Base-by-base conservation (phyloP, 2,329 filamentous ascomycete genomes). In the Rutstroemia sydowiana region DNA sequence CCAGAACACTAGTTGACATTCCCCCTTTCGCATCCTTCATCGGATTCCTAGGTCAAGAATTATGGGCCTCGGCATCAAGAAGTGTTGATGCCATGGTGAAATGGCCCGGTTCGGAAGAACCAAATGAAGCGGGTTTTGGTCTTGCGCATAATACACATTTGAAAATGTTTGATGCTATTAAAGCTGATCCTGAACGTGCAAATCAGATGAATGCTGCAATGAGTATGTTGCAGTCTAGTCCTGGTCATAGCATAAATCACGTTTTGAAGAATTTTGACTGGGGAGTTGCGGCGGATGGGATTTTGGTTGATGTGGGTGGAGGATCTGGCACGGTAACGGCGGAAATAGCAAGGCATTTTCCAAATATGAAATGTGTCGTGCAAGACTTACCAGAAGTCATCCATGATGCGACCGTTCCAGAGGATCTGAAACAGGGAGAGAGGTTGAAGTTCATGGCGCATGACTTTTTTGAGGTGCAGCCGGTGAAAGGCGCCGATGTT, bases 401-500 rank as follows among this genome's bases (percentile, higher is more conserved):
- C 9, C 18, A 14, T 11, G 47, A 28, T 16, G 34, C 30, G 0
- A 10, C 21, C 1, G 5, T 31, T 8, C 20, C 47, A 6, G 30
- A 26, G 8, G 39, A 43, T 3, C 11, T 43, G 13, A n/a, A n/a
- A n/a, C 28, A 42, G 14, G 39, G 20, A 6, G n/a, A n/a, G n/a
- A 41, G 30, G 16, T 16, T 49, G 3, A 32, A 14, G 7, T 49
- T 49, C 7, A 43, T 49, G 26, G n/a, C 11, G 18, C 31, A 46
- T 28, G 31, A 46, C 26, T 46, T 46, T 5, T 37, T 46, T 8
- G 18, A 18, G 7, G 55, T 59, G 0, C 66, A 70, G 47, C 66
- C 66, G 0, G 52, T 69, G 10, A 58, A 60, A 18, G 36, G 56
- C 1, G 64, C 63, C 20, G 62, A 63, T 2, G 61, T 60, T 1